Evolutionary conservation across 2,329 filamentous ascomycete species (phyloP), one percentile per base, ranked within the genome.

Genomic region (Diaporthe aspalathi): DNA sequence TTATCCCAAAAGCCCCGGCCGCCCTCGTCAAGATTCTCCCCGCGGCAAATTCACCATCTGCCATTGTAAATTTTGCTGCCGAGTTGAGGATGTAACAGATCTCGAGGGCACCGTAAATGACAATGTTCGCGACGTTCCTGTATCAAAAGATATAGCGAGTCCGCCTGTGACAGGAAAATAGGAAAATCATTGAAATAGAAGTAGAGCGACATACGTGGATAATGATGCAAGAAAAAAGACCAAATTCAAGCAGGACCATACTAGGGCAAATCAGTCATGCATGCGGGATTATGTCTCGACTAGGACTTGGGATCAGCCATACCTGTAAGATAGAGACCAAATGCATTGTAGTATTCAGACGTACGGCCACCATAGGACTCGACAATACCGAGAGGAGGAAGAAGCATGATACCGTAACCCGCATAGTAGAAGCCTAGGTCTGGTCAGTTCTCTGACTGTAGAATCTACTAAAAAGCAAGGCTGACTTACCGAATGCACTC

Each of bases 321-420:
- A 57, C 53, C 53, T 17, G 53, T 17, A 24, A 57, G 53, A n/a
- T 57, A 57, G 9, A 57, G 53, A 6, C 53, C 32, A 57, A 57
- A 40, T 40, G 32, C 53, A 57, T 57, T 57, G 32, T 57, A 57
- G 32, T 57, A 38, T 17, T 57, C 53, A 57, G 53, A 57, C n/a
- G 53, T 57, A 17, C 53, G 53, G 32, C 53, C 53, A 17, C 53
- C 53, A 12, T 57, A 57, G 22, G 53, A 57, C 14, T 57, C 53
- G 3, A 57, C 22, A 6, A 57, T 40, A 5, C 53, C 53, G 40
- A 57, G 53, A 32, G 53, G n/a, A 22, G 53, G 53, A 2, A 57
- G 53, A 22, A 57, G 32, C 53, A 57, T 57, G 16, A 57, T 57
- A 24, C 32, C 53, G 24, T 57, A 57, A 8, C 53, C 53, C 32